phyloP scores from a whole-genome alignment of 176 grass and related monocot species.

The Dactylis glomerata region DNA sequence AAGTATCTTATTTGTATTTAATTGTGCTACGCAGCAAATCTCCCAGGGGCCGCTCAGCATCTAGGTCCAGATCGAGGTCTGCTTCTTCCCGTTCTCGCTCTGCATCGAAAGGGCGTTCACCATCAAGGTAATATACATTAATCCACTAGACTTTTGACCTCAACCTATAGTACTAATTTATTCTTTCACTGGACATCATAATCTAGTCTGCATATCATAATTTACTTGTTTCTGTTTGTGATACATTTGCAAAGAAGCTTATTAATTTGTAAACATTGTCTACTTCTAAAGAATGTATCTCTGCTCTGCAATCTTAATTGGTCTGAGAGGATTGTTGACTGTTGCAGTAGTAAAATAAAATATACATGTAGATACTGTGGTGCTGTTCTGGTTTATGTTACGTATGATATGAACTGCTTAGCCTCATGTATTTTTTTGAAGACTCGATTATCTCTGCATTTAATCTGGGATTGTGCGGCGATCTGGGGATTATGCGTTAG shows the following conservation, averaged over 20 bases:
- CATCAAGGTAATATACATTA: slow-evolving; percentile 39
- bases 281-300: background rate
- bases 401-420: slow-evolving; percentile 31
- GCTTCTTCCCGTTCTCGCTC: slow-evolving; percentile 56
- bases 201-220: background rate
- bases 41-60: slow-evolving; percentile 42
- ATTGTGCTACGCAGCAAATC: slow-evolving; percentile 53
- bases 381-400: background rate
- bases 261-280: background rate
- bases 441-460: slow-evolving; percentile 46
- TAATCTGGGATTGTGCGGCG: slow-evolving; percentile 56
- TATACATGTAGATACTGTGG: background rate
- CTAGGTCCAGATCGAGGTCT: slow-evolving; percentile 62
- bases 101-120: slow-evolving; percentile 44
- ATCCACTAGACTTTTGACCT: background rate
- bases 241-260: background rate
- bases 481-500: slow-evolving; percentile 70
- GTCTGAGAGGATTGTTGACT: background rate
- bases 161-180: background rate
- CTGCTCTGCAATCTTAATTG: background rate
- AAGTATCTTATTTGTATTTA: background rate
- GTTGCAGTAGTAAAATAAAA: background rate
- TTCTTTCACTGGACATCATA: background rate
- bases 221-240: background rate
- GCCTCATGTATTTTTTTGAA: slow-evolving; percentile 55